These are phyloP conservation scores for Acanthamoeba healyi DNA, from an alignment of 208 protist species.

Conservation along the genomic window DNA sequence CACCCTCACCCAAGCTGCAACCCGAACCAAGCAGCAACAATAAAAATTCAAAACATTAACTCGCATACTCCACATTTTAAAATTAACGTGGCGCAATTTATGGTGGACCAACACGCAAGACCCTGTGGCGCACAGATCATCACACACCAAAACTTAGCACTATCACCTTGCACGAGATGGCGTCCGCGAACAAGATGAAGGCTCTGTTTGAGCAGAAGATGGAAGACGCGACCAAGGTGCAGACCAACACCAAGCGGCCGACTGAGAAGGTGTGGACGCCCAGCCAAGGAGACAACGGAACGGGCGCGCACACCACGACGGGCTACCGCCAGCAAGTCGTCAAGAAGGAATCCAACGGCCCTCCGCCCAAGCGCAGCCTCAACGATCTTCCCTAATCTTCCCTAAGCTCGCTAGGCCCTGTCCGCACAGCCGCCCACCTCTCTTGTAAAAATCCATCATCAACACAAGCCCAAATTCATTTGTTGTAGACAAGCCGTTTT, in stretches of 20 bases:
- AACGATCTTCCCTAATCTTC: conserved; percentile 15
- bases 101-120: too few relatives aligned
- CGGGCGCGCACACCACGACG: conserved; percentile 19
- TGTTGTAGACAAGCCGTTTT: too few relatives aligned
- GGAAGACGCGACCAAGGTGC: conserved; percentile 17
- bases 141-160: too few relatives aligned
- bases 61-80: not conserved
- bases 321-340: conserved; percentile 36
- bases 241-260: conserved; percentile 29
- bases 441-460: too few relatives aligned
- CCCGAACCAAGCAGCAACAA: too few relatives aligned
- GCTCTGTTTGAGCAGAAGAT: conserved; percentile 51
- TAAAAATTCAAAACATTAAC: not conserved
- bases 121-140: too few relatives aligned
- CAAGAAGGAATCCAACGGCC: not conserved
- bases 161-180: too few relatives aligned
- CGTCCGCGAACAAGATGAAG: conserved; percentile 32
- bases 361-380: conserved; percentile 34
- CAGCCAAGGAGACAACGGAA: conserved; percentile 11
- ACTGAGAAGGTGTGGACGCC: conserved; percentile 45
- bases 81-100: too few relatives aligned
- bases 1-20: too few relatives aligned
- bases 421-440: too few relatives aligned
- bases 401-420: too few relatives aligned
- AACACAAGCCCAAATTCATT: too few relatives aligned